Evolutionary conservation across 805 yeast species (phyloP).

Genomic region (Cyberlindnera euphorbiae): DNA sequence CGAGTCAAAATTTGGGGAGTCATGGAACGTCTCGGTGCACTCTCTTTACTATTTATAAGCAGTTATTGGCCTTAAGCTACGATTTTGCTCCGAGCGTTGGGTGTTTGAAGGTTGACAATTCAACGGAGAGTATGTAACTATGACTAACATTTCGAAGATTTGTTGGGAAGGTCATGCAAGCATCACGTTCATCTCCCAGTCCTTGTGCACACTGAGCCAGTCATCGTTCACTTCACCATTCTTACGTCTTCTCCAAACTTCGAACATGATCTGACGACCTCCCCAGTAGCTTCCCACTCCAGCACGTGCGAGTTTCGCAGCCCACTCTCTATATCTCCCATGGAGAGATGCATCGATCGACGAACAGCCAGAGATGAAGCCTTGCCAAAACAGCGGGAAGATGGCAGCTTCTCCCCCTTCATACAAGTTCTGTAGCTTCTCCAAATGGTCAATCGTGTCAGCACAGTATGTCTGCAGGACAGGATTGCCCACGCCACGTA

Average conservation of each 20-base stretch:
- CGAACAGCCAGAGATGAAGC: constrained; percentile 83
- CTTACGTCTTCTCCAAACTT: constrained; percentile 75
- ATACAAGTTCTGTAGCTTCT: constrained; percentile 54
- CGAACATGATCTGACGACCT: constrained; percentile 78
- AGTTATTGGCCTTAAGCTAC: too few relatives aligned
- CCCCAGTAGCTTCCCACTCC: constrained; percentile 84
- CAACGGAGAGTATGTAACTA: too few relatives aligned
- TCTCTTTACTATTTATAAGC: too few relatives aligned
- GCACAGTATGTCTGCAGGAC: constrained; percentile 59
- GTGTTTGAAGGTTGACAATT: too few relatives aligned
- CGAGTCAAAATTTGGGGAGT: constrained; percentile 10
- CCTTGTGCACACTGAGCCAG: constrained; percentile 76
- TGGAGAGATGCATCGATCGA: constrained; percentile 56
- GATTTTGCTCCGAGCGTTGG: too few relatives aligned
- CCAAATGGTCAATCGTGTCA: constrained; percentile 57
- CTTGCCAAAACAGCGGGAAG: constrained; percentile 84
- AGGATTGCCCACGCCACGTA: constrained; percentile 48
- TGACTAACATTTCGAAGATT: too few relatives aligned
- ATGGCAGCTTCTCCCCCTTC: constrained; percentile 46
- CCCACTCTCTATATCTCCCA: constrained; percentile 66
- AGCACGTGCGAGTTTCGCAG: constrained; percentile 38
- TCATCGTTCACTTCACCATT: constrained; percentile 53
- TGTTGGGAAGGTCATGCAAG: constrained; percentile 27
- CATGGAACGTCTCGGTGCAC: too few relatives aligned
- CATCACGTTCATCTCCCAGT: constrained; percentile 86